Conservation (phyloP, 305 asterid species). For the Fraxinus latifolia region DNA sequence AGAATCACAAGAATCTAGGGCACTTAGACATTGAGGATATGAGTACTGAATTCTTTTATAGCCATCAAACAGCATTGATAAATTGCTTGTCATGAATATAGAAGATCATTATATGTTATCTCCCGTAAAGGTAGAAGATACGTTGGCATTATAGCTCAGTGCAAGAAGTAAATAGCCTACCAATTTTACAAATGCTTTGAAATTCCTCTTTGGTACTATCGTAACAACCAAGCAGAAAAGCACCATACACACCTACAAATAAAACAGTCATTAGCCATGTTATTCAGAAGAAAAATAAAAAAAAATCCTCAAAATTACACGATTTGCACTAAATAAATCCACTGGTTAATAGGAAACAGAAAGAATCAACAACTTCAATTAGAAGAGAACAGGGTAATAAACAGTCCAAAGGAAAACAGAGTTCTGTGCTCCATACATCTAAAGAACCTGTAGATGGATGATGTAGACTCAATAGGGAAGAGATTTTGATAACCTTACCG, state of each 20-base stretch:
- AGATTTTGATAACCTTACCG: conserved; percentile 41
- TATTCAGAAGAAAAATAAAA: neutral
- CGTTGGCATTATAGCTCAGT: conserved; percentile 21
- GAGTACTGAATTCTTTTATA: neutral
- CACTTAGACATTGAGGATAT: conserved; percentile 7
- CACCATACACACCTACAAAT: conserved; percentile 75
- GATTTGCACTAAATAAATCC: neutral
- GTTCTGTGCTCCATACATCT: neutral
- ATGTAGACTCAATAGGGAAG: conserved; percentile 14
- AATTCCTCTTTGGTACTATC: conserved; percentile 78
- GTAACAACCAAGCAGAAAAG: conserved; percentile 96
- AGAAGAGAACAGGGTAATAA: neutral
- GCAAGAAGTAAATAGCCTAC: conserved; percentile 39
- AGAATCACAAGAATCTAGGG: conserved; percentile 22
- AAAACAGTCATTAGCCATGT: neutral
- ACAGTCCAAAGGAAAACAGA: neutral
- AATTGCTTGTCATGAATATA: conserved; percentile 6
- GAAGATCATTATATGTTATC: conserved; percentile 2
- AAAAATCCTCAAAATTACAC: neutral
- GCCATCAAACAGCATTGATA: conserved; percentile 15
- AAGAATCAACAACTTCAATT: neutral
- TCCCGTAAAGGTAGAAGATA: conserved; percentile 10
- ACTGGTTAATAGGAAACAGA: conserved; percentile 1
- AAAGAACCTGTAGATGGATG: conserved; percentile 13
- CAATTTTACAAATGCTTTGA: conserved; percentile 93